Conservation (phyloP, 2,329 filamentous ascomycete genomes). For the Alternaria rosae region DNA sequence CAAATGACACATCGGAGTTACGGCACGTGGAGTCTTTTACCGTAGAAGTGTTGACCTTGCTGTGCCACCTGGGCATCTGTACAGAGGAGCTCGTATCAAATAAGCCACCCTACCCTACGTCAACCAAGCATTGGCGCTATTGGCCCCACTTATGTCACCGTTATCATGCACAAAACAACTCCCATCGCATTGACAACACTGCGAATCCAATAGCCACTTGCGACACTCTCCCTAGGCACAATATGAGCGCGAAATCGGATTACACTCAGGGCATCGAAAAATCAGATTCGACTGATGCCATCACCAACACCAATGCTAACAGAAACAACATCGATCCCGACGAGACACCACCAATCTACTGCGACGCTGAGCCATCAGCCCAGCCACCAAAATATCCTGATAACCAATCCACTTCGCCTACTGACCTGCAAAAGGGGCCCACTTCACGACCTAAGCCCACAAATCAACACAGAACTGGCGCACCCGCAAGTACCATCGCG, state of each 20-base stretch:
- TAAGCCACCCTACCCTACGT: background rate
- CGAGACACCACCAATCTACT: constrained; percentile 8
- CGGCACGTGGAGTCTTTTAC: background rate
- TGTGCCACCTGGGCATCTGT: background rate
- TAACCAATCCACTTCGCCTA: background rate
- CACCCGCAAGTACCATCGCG: constrained; percentile 6
- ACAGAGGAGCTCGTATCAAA: background rate
- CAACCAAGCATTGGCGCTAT: background rate
- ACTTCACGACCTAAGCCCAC: background rate
- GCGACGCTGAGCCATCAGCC: constrained; percentile 16
- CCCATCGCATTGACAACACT: background rate
- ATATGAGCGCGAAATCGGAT: background rate
- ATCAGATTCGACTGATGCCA: background rate
- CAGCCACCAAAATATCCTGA: constrained; percentile 13
- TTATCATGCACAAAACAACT: background rate
- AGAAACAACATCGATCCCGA: background rate
- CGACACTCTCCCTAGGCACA: background rate
- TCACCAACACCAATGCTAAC: background rate
- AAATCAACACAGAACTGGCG: constrained; percentile 1
- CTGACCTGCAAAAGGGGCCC: background rate
- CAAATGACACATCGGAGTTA: background rate
- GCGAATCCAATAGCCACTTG: background rate
- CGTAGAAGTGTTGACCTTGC: background rate
- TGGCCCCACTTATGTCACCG: too few species aligned
- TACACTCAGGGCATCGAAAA: background rate